These are phyloP conservation scores for Salinomyces thailandicus DNA, from an alignment of 2,329 filamentous ascomycete genomes.

Conservation along the genomic window DNA sequence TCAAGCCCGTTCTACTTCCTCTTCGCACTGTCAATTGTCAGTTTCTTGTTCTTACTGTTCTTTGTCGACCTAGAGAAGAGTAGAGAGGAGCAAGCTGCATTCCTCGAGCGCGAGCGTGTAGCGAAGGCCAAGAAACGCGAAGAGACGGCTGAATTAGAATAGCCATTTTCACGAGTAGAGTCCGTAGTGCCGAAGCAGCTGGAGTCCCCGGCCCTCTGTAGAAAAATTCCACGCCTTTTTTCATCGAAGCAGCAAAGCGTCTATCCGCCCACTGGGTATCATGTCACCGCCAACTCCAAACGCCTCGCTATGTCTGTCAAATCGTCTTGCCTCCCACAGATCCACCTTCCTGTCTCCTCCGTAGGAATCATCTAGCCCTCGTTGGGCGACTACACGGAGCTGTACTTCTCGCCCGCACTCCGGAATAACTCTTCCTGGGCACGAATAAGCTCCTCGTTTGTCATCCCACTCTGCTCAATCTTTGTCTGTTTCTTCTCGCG, in stretches of 20 bases:
- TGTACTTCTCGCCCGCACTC: constrained; percentile 63
- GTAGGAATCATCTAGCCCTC: too few species aligned
- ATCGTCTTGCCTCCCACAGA: not conserved
- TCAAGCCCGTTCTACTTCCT: constrained; percentile 58
- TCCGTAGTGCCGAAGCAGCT: too few species aligned
- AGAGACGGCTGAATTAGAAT: too few species aligned
- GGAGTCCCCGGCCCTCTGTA: too few species aligned
- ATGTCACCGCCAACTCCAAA: not conserved
- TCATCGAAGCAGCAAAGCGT: too few species aligned
- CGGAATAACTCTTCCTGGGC: constrained; percentile 90
- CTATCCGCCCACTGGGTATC: too few species aligned
- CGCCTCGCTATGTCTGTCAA: not conserved
- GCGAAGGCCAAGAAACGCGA: constrained; percentile 14
- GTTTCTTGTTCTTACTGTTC: constrained; percentile 42
- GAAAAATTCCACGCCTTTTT: too few species aligned
- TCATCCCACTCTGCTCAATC: constrained; percentile 86
- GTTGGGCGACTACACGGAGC: constrained; percentile 22
- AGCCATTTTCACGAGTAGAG: too few species aligned
- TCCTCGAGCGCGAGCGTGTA: constrained; percentile 32
- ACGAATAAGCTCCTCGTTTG: constrained; percentile 76
- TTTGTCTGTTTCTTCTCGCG: constrained; percentile 97
- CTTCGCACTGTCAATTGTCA: constrained; percentile 47
- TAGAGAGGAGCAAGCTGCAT: constrained; percentile 47
- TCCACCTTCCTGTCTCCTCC: too few species aligned
- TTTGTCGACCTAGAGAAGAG: constrained; percentile 54